These are phyloP conservation scores for Trichoderma sp. DNA, from an alignment of 2,329 filamentous ascomycete species.

Conservation along the genomic window DNA sequence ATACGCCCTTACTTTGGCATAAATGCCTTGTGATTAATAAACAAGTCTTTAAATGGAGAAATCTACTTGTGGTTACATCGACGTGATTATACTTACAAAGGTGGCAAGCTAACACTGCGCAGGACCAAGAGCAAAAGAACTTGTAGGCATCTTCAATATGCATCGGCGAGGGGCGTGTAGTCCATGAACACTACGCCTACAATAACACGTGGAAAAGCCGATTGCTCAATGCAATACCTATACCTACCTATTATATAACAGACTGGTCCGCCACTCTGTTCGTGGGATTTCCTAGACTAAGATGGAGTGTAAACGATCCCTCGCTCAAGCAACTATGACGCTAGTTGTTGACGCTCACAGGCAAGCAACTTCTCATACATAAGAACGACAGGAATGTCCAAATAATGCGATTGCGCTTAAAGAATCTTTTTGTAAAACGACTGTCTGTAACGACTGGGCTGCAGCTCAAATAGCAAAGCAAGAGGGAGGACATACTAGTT, in stretches of 20 bases:
- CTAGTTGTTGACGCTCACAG: not conserved
- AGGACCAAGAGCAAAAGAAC: not conserved
- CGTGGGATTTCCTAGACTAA: not conserved
- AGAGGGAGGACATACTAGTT: too few relatives aligned
- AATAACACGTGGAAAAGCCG: not conserved
- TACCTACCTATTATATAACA: not conserved
- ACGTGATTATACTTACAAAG: not conserved
- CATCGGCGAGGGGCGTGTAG: not conserved
- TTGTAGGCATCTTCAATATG: not conserved
- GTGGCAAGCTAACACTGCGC: not conserved
- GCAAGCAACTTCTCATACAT: not conserved
- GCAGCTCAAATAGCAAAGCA: too few relatives aligned
- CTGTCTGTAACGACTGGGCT: too few relatives aligned
- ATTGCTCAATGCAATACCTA: not conserved
- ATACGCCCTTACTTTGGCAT: not conserved
- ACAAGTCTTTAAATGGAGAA: not conserved
- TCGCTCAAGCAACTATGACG: not conserved
- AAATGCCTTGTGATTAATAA: not conserved
- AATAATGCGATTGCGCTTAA: not conserved
- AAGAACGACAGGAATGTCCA: not conserved
- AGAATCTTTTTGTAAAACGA: too few relatives aligned
- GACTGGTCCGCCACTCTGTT: not conserved
- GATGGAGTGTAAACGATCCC: not conserved
- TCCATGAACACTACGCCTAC: not conserved
- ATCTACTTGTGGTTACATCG: not conserved